Conservation (phyloP, 2,329 filamentous ascomycete genomes). For the Apiospora saccharicola region DNA sequence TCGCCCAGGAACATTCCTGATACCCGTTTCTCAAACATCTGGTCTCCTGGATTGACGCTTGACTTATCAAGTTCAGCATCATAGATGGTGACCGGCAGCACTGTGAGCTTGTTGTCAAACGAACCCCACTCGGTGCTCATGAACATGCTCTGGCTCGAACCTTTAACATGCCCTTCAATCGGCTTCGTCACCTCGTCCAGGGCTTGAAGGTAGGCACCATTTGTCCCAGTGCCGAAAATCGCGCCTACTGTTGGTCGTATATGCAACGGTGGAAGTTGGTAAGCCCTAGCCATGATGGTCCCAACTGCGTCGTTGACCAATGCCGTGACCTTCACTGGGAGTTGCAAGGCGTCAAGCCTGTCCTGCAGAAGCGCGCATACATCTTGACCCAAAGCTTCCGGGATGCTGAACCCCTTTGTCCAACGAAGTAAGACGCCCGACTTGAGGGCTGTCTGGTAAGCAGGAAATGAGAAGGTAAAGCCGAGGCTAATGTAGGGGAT, state of each 20-base stretch:
- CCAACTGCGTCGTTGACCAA: background rate
- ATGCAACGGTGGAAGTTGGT: background rate
- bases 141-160: background rate
- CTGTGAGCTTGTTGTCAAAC: background rate
- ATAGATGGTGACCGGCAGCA: background rate
- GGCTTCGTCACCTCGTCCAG: background rate
- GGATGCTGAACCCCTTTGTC: background rate
- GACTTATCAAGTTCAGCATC: background rate
- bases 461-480: background rate
- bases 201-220: background rate
- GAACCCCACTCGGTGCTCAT: conserved; percentile 1
- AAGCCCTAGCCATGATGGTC: background rate
- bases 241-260: background rate
- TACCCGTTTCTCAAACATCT: background rate
- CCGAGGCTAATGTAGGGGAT: background rate
- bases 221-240: background rate
- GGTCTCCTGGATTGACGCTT: background rate
- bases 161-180: background rate
- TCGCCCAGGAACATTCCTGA: background rate
- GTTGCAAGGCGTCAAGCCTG: background rate
- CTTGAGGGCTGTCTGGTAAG: background rate
- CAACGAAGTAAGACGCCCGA: background rate
- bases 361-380: background rate
- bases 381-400: background rate
- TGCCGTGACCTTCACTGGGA: background rate